Percentiles rank a stretch among this genome's conserved stretches.
phyloP scores from a whole-genome alignment of 2,329 filamentous ascomycete species.

The Fusarium sp. region DNA sequence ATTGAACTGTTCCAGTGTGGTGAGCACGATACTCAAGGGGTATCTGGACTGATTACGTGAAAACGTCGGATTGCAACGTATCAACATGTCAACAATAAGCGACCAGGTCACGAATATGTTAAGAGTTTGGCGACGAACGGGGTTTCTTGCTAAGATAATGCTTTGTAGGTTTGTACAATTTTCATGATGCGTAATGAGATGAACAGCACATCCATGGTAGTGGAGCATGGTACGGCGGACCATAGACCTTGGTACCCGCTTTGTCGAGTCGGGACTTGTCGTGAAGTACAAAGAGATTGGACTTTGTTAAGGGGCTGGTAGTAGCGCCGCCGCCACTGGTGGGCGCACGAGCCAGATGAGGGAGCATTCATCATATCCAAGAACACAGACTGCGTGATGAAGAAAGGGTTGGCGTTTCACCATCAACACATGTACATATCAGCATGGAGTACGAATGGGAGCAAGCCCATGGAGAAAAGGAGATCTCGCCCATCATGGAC shows the following conservation, averaged over 20 bases:
- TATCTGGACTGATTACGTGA: neutral
- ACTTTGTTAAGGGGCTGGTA: constrained; percentile 47
- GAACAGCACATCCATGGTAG: constrained; percentile 26
- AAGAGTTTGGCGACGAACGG: constrained; percentile 28
- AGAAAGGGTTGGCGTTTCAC: constrained; percentile 28
- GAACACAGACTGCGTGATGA: constrained; percentile 11
- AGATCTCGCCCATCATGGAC: constrained; percentile 16
- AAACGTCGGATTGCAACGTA: constrained; percentile 3
- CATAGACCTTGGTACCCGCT: constrained; percentile 41
- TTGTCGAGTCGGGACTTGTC: constrained; percentile 27
- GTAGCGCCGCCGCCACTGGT: constrained; percentile 44
- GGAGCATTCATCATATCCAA: constrained; percentile 27
- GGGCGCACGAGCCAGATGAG: constrained; percentile 38
- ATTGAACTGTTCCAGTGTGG: neutral
- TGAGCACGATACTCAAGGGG: neutral
- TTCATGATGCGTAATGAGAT: constrained; percentile 18
- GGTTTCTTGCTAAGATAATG: constrained; percentile 40
- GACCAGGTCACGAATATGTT: constrained; percentile 29
- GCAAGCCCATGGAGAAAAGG: constrained; percentile 1
- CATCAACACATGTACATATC: constrained; percentile 1
- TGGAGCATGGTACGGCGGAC: constrained; percentile 32
- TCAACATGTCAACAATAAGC: constrained; percentile 12
- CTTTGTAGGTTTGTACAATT: constrained; percentile 35
- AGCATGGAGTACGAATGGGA: neutral
- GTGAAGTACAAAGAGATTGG: constrained; percentile 45